Evolutionary conservation across 1,284 basidiomycete species (phyloP), one percentile per base, ranked within the genome.

Genomic region (Neonothopanus nambi): DNA sequence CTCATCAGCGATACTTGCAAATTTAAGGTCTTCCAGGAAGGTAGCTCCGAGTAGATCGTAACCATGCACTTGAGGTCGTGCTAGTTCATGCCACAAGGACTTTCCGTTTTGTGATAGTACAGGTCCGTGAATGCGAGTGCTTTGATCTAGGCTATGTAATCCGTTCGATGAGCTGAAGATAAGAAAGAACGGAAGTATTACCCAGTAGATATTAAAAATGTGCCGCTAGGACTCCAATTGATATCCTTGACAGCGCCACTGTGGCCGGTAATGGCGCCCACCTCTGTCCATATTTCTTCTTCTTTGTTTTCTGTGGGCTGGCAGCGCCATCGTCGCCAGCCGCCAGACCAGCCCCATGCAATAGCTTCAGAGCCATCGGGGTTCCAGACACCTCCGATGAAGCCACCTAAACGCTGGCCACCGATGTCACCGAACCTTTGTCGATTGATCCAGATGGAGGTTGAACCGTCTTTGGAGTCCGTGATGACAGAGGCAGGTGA

Each of bases 361-460:
- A 95, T 65, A 0, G 85, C 87, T 36, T 89, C 85, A n/a, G 68
- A 62, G 0, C 85, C 85, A 37, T 69, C 64, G 8, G 61, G 69
- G 3, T 74, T 75, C 93, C 94, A 98, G 6, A 93, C 61, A 0
- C 89, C 93, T 2, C 93, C 93, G 47, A 95, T 87, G 67, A 98
- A 96, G 0, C 93, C 89, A 33, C 90, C 92, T 3, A 97, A 75
- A 33, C 93, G 82, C 61, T 92, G 89, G 0, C 93, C 93, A 21
- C 92, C 92, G 41, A 98, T 80, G 58, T 97, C 93, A 36, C 95
- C 95, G 65, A 98, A 98, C 4, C 95, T 85, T 63, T 93, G 89
- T 20, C 80, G 75, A 56, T 90, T 93, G 41, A 93, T 85, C 95
- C 95, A 98, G 42, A 98, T 81, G 1, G 86, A 84, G 17, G 82